A percentile compares a stretch with the other conserved stretches of the same genome.
Evolutionary conservation across 768 basidiomycete species (phyloP).

Genomic region (Phaeolepiota aurea): DNA sequence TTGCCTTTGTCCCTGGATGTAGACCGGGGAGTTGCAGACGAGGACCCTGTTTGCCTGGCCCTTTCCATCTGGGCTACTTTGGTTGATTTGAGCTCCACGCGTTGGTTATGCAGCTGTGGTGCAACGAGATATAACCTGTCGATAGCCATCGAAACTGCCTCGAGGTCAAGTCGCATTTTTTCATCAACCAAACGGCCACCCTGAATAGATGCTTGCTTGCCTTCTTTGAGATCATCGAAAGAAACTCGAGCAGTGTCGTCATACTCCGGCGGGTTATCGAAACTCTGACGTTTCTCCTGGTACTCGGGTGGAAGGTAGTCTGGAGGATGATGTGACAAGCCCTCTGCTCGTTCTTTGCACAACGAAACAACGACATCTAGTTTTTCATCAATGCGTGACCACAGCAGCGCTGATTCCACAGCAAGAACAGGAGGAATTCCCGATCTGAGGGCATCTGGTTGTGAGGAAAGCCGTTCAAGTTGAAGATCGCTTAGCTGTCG

Average conservation of each 20-base stretch:
- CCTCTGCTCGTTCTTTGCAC: slow-evolving; percentile 52
- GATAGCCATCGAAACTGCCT: slow-evolving; percentile 80
- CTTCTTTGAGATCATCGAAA: slow-evolving; percentile 26
- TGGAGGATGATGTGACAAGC: slow-evolving; percentile 16
- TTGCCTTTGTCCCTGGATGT: slow-evolving; percentile 22
- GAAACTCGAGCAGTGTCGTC: slow-evolving; percentile 31
- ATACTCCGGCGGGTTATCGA: slow-evolving; percentile 45
- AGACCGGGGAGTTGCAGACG: slow-evolving; percentile 10
- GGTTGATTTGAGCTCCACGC: slow-evolving; percentile 76
- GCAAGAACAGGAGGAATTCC: slow-evolving; percentile 36
- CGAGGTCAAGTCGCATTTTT: slow-evolving; percentile 82
- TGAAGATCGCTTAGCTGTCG: slow-evolving; percentile 65
- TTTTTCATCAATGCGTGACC: slow-evolving; percentile 68
- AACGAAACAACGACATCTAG: slow-evolving; percentile 61
- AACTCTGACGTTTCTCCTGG: slow-evolving; percentile 22
- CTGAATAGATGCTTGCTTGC: slow-evolving; percentile 15
- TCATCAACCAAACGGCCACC: slow-evolving; percentile 37
- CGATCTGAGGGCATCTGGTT: slow-evolving; percentile 23
- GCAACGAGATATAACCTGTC: slow-evolving; percentile 80
- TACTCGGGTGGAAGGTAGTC: slow-evolving; percentile 43
- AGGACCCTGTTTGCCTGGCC: slow-evolving; percentile 39
- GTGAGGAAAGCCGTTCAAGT: slow-evolving; percentile 40
- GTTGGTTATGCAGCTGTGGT: slow-evolving; percentile 86
- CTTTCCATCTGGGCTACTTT: slow-evolving; percentile 70
- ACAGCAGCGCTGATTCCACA: slow-evolving; percentile 60